A percentile compares a stretch with the other conserved stretches of the same genome.
Conservation (phyloP, 768 basidiomycete genomes). For the Mrakia frigida region DNA sequence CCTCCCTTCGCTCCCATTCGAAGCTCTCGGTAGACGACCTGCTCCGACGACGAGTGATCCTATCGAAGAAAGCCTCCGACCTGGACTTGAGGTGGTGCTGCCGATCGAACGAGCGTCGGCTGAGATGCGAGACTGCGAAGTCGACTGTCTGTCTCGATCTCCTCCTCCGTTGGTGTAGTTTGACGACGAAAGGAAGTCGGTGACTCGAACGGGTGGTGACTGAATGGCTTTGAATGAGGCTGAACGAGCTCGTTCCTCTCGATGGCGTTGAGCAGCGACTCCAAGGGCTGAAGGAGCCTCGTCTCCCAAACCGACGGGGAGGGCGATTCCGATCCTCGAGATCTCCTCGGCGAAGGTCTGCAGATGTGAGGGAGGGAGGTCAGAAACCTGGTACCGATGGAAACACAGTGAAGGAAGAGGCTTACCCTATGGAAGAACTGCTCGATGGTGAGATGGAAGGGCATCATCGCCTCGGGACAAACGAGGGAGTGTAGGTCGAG, state of each 20-base stretch:
- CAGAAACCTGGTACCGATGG: neutral
- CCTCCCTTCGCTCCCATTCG: neutral
- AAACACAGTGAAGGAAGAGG: neutral
- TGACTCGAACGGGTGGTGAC: neutral
- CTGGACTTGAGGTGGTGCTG: slow-evolving; percentile 9
- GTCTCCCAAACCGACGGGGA: neutral
- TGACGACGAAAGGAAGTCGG: neutral
- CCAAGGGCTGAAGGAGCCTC: slow-evolving; percentile 1
- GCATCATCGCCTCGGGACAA: slow-evolving; percentile 60
- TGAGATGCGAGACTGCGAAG: neutral
- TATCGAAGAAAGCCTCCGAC: neutral
- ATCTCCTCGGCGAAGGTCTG: slow-evolving; percentile 23
- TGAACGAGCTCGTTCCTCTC: neutral
- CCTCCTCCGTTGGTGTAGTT: neutral
- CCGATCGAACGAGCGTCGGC: neutral
- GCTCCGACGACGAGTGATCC: neutral
- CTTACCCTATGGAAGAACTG: slow-evolving; percentile 32
- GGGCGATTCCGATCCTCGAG: neutral
- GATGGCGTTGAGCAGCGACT: slow-evolving; percentile 9
- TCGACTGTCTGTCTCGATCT: neutral
- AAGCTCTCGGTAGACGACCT: neutral
- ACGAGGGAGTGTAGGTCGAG: slow-evolving; percentile 4
- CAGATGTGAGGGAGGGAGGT: neutral
- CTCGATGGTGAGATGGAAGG: slow-evolving; percentile 85
- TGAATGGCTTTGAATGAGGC: neutral